Evolutionary conservation across 495 filamentous ascomycete species (phyloP), one percentile per base, ranked within the genome.

Genomic region (Penicillium pancosmium): DNA sequence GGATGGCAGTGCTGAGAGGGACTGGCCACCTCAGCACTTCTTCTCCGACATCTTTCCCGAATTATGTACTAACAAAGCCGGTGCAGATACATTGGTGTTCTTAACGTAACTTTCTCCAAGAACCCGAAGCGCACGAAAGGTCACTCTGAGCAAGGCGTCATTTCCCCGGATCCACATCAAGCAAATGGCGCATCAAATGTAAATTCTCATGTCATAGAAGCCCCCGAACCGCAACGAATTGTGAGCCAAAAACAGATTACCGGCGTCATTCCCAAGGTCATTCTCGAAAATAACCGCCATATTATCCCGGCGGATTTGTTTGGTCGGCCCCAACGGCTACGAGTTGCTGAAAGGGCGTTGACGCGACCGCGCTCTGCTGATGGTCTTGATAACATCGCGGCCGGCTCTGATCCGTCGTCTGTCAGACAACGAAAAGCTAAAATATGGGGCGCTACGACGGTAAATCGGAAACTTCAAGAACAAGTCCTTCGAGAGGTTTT

Each of bases 21-120:
- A 55, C 16, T 47, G 23, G 33, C 27, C 23, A 15, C 2, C 19
- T n/a, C 16, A n/a, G 6, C 27, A 8, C 27, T 31, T 31, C 27
- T 31, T 31, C 5, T 31, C 8, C 27, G 27, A 7, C 8, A 31
- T 31, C 2, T 8, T 31, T 31, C 27, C 27, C 8, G 27, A 31
- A 31, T 8, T 31, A 9, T 9, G 0, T 31, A 31, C 27, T 31
- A 31, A 31, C 27, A 31, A 31, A 31, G 27, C 27, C 27, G 27
- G 27, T 31, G 27, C 55, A 68, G 94, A 69, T 98, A 98, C 64
- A 97, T 98, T 59, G 94, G 94, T 19, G 94, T 98, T 43, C 77
- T 98, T 40, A 98, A 98, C 70, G 94, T 98, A 13, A 97, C 94
- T 0, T 97, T 93, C 71, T 92, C 92, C 21, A 97, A 95, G 72